Conservation (phyloP, 768 basidiomycete genomes). For the Clitopilus passeckerianus region DNA sequence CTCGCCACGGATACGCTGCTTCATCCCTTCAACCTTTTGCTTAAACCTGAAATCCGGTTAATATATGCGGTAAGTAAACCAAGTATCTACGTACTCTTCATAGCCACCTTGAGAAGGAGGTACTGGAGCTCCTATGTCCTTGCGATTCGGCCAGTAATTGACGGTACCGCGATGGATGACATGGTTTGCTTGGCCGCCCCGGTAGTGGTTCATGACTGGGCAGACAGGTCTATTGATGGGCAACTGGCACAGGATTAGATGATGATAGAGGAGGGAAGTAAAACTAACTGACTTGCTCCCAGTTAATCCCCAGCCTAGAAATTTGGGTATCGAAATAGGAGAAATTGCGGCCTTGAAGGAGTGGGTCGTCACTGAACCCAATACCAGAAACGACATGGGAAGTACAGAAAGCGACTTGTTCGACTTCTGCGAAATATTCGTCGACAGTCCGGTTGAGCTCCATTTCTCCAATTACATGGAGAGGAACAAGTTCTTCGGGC, state of each 20-base stretch:
- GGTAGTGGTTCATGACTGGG: conserved; percentile 65
- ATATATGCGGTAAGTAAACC: not conserved
- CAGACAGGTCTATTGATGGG: conserved; percentile 83
- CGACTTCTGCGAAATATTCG: conserved; percentile 82
- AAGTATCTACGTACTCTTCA: conserved; percentile 30
- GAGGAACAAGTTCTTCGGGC: conserved; percentile 77
- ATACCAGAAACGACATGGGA: conserved; percentile 63
- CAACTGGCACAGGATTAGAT: conserved; percentile 31
- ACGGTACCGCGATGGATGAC: conserved; percentile 52
- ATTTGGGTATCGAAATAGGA: conserved; percentile 87
- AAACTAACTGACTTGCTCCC: conserved; percentile 46
- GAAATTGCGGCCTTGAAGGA: conserved; percentile 84
- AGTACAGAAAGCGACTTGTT: conserved; percentile 90
- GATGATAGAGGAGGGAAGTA: not conserved
- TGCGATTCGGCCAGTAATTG: conserved; percentile 86
- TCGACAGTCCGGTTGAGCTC: conserved; percentile 58
- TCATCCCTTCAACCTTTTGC: conserved; percentile 49
- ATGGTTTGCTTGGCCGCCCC: conserved; percentile 55
- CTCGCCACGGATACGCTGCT: conserved; percentile 53
- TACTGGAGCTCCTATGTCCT: conserved; percentile 41
- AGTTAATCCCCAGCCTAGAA: conserved; percentile 76
- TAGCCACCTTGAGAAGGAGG: conserved; percentile 52
- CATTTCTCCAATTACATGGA: conserved; percentile 74
- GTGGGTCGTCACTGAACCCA: conserved; percentile 71
- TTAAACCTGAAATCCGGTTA: conserved; percentile 27